Base-by-base conservation (phyloP, 352 stramenopile genomes). In the Globisporangium radiosum region DNA sequence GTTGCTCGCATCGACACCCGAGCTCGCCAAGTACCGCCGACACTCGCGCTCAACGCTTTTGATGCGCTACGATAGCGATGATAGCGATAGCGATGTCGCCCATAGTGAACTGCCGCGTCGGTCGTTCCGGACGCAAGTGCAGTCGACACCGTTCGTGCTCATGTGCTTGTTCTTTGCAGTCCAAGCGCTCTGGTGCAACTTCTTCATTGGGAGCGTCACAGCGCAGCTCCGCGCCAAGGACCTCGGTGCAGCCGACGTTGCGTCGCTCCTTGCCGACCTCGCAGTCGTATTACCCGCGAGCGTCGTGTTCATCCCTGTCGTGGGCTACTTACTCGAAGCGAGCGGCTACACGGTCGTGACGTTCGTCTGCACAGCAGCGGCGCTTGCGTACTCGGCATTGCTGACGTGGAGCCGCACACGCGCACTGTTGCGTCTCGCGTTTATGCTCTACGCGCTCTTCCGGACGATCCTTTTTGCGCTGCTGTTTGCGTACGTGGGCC, bases 391-490 rank as follows among this genome's bases (percentile, higher is more conserved):
- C 50, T 88, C 65, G 54, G 72, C 63, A 39, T 60, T 78, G 56
- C 62, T 78, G 52, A 64, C 72, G 56, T 78, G 65, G 57, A 85
- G 62, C 36, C 71, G 45, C 7, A 66, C 54, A 62, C 45, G 15
- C 40, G 37, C 7, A 4, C 50, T 68, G 50, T 75, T 94, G 52
- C 54, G 91, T 19, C 59, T 62, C 3, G 72, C 71, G 38, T 96
- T 95, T 59, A 56, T 78, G 37, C 68, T 76, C 4, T 95, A 96
- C 64, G 73, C 81, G 4, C 71, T 95, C 38, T 95, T 92, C 60
- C 73, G 87, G 48, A 84, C 85, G 52, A 88, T 91, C 69, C 71
- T 95, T 36, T 96, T 90, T 57, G 76, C 85, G 39, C 68, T 93
- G 59, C 71, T 92, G 51, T 95, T 95, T 62, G 79, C 82, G 50